phyloP scores from a whole-genome alignment of 2,329 filamentous ascomycete species.

The Xylaria arbuscula region DNA sequence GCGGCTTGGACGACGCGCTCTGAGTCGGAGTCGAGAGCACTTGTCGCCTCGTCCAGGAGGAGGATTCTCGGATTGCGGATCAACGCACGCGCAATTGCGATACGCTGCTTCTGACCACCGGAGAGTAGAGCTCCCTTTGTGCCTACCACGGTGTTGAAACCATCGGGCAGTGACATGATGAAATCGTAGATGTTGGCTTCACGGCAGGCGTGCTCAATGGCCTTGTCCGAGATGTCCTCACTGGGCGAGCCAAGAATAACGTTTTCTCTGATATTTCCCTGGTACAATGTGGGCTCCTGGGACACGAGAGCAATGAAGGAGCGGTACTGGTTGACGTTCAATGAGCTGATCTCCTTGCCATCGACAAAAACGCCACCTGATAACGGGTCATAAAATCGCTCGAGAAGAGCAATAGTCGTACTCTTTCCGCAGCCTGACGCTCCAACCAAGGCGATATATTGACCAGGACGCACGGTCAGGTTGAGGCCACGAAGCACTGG shows the following conservation, averaged over 20 bases:
- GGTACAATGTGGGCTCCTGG: conserved; percentile 94
- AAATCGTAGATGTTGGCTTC: conserved; percentile 96
- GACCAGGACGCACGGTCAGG: conserved; percentile 77
- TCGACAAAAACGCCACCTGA: conserved; percentile 85
- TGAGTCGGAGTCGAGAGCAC: conserved; percentile 78
- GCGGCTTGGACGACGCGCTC: conserved; percentile 86
- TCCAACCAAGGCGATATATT: conserved; percentile 92
- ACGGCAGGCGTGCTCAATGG: conserved; percentile 81
- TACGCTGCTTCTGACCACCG: conserved; percentile 93
- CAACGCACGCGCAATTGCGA: conserved; percentile 91
- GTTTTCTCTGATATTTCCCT: conserved; percentile 91
- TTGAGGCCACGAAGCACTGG: conserved; percentile 90
- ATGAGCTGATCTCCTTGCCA: conserved; percentile 79
- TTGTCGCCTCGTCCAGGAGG: conserved; percentile 84
- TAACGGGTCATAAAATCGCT: conserved; percentile 93
- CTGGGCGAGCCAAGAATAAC: conserved; percentile 80
- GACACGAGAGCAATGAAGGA: conserved; percentile 86
- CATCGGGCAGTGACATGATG: conserved; percentile 85
- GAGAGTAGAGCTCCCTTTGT: conserved; percentile 86
- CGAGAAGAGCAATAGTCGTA: conserved; percentile 89
- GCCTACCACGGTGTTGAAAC: conserved; percentile 86
- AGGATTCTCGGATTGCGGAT: conserved; percentile 91
- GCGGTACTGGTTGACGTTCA: conserved; percentile 90
- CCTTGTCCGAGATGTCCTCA: conserved; percentile 75
- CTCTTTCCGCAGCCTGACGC: conserved; percentile 94